Base-by-base conservation (phyloP, 164 flowering plant species). In the Tinospora cordifolia region DNA sequence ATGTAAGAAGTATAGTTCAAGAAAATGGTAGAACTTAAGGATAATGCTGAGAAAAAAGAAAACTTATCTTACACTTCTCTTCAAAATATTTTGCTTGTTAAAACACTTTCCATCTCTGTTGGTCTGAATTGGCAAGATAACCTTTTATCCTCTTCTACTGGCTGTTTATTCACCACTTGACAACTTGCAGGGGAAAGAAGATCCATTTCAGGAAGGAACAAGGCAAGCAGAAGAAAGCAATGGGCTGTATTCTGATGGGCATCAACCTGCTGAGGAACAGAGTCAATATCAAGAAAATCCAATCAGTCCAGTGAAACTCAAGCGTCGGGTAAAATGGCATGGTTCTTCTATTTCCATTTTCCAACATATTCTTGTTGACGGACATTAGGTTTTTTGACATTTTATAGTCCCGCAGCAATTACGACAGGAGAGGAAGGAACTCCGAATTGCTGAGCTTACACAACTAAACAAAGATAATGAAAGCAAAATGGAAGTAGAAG, bases 241-340 rank as follows among this genome's bases (percentile, higher is more conserved):
- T 68, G 69, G 65, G 39, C 27, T 66, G 15, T 71, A 30, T 30
- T 30, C 75, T 65, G 72, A 67, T 72, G 78, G 82, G 34, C 69
- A 77, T 76, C 79, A 66, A 40, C 41, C 74, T 70, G 74, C 60
- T 62, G 85, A 78, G 44, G 73, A 68, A 59, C 79, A 39, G 24
- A 69, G 25, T 22, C 75, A 65, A 44, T 68, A 75, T 69, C 69
- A 69, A 62, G 78, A 64, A 26, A 64, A 68, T 69, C 72, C 79
- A 39, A 63, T 76, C 69, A 83, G 71, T 74, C 96, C 98, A 38
- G 83, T 84, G 79, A 90, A 88, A 84, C 86, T 81, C 58, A 69
- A 75, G 74, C 90, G 96, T 63, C 80, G 75, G 96, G 96, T 92
- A 65, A 74, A 54, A 14, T 71, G 5, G 26, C 39, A 57, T 38